Percentiles rank a stretch among this genome's conserved stretches.
Conservation (phyloP, 1,139 yeast genomes). For the Geotrichum aggregatum region DNA sequence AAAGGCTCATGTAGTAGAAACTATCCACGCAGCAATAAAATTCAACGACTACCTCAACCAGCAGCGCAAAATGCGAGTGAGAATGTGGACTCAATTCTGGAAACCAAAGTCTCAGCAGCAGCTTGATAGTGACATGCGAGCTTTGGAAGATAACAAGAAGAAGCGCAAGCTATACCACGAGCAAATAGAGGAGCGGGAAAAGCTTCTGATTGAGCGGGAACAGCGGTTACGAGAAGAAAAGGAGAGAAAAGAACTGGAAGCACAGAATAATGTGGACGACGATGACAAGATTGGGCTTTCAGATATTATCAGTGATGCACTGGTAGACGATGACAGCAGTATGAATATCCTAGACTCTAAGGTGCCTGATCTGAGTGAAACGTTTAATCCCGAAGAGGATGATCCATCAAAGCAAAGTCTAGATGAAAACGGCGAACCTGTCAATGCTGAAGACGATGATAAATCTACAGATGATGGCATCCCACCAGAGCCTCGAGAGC, state of each 20-base stretch:
- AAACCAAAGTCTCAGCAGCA: slow-evolving; percentile 23
- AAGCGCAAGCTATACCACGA: slow-evolving; percentile 15
- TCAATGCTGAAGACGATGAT: slow-evolving; percentile 9
- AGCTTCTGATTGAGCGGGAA: slow-evolving; percentile 2
- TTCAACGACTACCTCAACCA: slow-evolving; percentile 34
- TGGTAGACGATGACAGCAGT: slow-evolving; percentile 2
- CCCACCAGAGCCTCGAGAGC: slow-evolving; percentile 21
- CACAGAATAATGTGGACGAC: slow-evolving; percentile 17
- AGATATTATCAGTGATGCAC: slow-evolving; percentile 11
- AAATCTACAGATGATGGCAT: slow-evolving; percentile 2
- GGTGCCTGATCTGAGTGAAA: slow-evolving; percentile 18
- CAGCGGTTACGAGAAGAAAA: slow-evolving; percentile 18
- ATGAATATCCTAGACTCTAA: slow-evolving; percentile 10
- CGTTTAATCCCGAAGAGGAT: slow-evolving; percentile 15
- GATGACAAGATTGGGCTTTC: slow-evolving; percentile 23
- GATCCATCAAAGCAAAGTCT: slow-evolving; percentile 13
- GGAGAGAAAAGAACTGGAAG: slow-evolving; percentile 17
- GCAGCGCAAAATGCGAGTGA: slow-evolving; percentile 31
- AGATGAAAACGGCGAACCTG: slow-evolving; percentile 3
- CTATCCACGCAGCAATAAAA: slow-evolving; percentile 33
- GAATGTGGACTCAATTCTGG: slow-evolving; percentile 39
- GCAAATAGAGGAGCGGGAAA: slow-evolving; percentile 13
- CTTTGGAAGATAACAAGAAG: slow-evolving; percentile 18
- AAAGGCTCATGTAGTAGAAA: slow-evolving; percentile 27
- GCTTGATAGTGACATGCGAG: slow-evolving; percentile 23